Conservation (phyloP, 176 grass and related monocot genomes). For the Ensete ventricosum region DNA sequence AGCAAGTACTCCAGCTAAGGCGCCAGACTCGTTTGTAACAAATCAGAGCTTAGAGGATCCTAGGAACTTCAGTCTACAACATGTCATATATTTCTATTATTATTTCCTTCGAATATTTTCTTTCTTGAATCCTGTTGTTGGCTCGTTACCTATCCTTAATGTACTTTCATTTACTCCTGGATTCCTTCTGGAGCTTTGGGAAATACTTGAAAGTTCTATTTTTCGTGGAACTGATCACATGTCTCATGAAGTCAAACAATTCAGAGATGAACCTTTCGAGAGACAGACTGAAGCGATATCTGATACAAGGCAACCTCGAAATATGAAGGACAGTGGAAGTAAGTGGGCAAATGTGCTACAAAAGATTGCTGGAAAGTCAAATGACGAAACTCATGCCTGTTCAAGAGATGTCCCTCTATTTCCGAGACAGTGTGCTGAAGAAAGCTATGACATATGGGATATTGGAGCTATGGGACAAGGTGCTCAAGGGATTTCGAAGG, state of each 20-base stretch:
- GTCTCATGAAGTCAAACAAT: constrained; percentile 32
- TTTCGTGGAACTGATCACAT: constrained; percentile 28
- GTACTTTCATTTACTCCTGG: constrained; percentile 88
- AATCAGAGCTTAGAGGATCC: constrained; percentile 10
- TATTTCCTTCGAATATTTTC: constrained; percentile 82
- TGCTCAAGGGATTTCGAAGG: constrained; percentile 40
- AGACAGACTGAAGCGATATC: constrained; percentile 37
- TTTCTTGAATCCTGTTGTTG: constrained; percentile 42
- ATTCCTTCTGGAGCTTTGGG: constrained; percentile 87
- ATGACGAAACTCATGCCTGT: constrained; percentile 32
- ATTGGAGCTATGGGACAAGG: constrained; percentile 73
- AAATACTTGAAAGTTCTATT: constrained; percentile 45
- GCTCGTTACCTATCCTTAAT: constrained; percentile 79
- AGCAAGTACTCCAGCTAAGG: constrained; percentile 21
- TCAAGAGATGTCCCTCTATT: constrained; percentile 31
- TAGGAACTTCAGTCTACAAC: constrained; percentile 33
- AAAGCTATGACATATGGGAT: constrained; percentile 61
- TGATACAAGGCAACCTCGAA: constrained; percentile 53
- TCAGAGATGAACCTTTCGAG: constrained; percentile 29
- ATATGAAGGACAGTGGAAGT: constrained; percentile 54
- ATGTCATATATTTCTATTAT: constrained; percentile 80
- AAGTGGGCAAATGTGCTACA: constrained; percentile 92
- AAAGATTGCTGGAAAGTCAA: constrained; percentile 73
- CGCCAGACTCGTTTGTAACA: constrained; percentile 14
- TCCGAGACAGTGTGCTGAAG: constrained; percentile 32